Conservation (phyloP, 2,329 filamentous ascomycete species). For the Fusarium gaditjirri region DNA sequence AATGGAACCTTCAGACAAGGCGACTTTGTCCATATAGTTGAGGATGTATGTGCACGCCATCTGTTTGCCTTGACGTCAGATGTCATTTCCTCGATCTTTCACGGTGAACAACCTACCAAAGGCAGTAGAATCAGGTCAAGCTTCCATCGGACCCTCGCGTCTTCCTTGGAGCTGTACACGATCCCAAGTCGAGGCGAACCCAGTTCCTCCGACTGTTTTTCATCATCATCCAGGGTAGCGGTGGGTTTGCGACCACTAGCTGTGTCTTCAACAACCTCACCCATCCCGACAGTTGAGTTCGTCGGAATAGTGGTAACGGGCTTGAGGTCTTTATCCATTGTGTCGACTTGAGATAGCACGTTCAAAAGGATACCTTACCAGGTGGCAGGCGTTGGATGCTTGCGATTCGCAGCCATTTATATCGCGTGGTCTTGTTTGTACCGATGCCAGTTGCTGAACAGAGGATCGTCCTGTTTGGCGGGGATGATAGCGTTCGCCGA, state of each 20-base stretch:
- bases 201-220: rapidly evolving
- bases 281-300: background rate
- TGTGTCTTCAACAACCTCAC: background rate
- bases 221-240: rapidly evolving
- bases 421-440: background rate
- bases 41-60: background rate
- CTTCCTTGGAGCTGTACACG: background rate
- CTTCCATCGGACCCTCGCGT: background rate
- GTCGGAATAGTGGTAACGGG: background rate
- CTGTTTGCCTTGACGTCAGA: rapidly evolving
- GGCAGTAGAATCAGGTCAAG: background rate
- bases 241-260: rapidly evolving
- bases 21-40: background rate
- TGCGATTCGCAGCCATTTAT: background rate
- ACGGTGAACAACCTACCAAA: background rate
- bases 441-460: rapidly evolving
- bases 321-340: background rate
- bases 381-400: rapidly evolving
- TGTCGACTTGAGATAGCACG: rapidly evolving
- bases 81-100: rapidly evolving
- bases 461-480: background rate
- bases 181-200: rapidly evolving
- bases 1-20: background rate
- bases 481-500: background rate
- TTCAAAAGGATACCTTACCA: rapidly evolving